Base-by-base conservation (phyloP, 163 green algal species). In the Volvox carteri region DNA sequence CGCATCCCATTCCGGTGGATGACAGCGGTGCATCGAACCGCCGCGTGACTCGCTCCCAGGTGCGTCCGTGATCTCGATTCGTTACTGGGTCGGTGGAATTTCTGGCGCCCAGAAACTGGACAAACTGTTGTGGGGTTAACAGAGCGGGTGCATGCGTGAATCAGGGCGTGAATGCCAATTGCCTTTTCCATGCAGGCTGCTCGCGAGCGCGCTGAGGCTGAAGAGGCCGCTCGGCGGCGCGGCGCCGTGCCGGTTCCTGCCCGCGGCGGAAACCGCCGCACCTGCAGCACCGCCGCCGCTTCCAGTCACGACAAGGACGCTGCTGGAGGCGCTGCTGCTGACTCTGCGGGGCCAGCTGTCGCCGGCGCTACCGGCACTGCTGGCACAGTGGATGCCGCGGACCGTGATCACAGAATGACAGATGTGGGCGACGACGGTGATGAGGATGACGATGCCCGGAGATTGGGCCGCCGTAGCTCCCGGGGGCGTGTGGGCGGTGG, bases 181-280 rank as follows among this genome's bases (percentile, higher is more conserved):
- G 5, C 54, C 54, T 67, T 28, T 42, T 44, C 44, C 23, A 50
- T 39, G 44, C 65, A 87, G 81, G 81, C 81, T 9, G 81, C 81
- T 0, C 81, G 81, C 1, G 81, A 79, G 65, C 46, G 46, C 9
- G 81, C 81, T 3, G 81, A 87, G 65, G 67, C 67, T 28, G 81
- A 87, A 33, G 81, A 78, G 11, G 81, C 81, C 23, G 54, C 35
- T 4, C 81, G 81, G 44, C 46, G 62, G 5, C 48, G 46, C 6
- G 48, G 65, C 33, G 81, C 81, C 33, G 33, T 79, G 30, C 67
- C 65, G 0, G 81, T 80, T 12, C 78, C 42, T 0, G 41, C 28
- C n/a, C 54, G 72, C 18, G 75, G 75, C 42, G n/a, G 73, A 67
- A 70, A 90, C 46, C 54, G 87, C 60, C 52, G 58, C 87, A 50